Percentiles rank a stretch among this genome's conserved stretches.
Conservation (phyloP, 495 filamentous ascomycete species). For the Penicillium soppii region DNA sequence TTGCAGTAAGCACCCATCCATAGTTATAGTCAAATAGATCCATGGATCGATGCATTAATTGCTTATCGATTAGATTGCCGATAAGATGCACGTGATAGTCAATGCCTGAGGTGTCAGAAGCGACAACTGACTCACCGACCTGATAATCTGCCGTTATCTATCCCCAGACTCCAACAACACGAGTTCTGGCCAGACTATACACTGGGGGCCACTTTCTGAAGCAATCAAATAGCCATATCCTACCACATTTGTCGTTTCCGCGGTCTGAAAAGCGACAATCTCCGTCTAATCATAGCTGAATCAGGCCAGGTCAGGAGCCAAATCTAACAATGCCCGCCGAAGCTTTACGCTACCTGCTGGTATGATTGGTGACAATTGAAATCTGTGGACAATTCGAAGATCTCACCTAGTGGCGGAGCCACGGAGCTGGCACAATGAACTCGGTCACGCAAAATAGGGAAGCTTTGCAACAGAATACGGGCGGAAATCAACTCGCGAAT, state of each 20-base stretch:
- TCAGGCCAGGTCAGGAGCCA: neutral
- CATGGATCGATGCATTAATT: too few species aligned
- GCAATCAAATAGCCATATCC: too few species aligned
- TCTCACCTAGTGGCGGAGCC: neutral
- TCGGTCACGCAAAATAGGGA: constrained; percentile 7
- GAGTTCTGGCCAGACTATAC: too few species aligned
- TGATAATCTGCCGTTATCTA: neutral
- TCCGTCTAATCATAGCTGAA: neutral
- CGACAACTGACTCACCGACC: neutral
- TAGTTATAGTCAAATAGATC: too few species aligned
- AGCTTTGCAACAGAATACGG: constrained; percentile 7
- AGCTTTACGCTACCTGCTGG: neutral
- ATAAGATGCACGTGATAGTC: neutral
- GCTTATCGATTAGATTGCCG: too few species aligned
- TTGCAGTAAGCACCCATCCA: too few species aligned
- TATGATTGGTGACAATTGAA: neutral
- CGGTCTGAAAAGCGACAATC: too few species aligned
- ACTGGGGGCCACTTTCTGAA: too few species aligned
- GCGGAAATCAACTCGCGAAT: neutral
- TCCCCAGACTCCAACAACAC: neutral
- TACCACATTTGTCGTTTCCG: too few species aligned
- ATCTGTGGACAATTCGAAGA: neutral
- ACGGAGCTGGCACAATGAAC: constrained; percentile 4
- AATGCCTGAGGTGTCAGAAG: neutral
- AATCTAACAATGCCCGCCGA: neutral